Evolutionary conservation across 768 basidiomycete genomes (phyloP).

Genomic region (Lenzites betulinus): DNA sequence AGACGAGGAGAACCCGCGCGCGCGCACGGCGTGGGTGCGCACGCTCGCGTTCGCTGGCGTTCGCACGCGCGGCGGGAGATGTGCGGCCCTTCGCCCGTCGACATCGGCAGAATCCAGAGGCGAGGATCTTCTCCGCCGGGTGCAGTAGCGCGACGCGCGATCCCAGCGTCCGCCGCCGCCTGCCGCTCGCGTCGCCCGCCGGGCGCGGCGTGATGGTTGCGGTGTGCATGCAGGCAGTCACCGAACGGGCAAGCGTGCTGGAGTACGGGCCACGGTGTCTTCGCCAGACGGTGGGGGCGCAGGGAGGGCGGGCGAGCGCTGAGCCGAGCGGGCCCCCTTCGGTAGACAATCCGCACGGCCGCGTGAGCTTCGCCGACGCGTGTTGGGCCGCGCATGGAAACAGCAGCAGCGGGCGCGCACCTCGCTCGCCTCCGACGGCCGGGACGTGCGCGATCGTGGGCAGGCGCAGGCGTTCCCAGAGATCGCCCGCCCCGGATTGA

Average conservation of each 20-base stretch:
- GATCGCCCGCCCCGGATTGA: slow-evolving; percentile 1
- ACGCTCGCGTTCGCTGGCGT: not conserved
- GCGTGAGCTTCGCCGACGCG: not conserved
- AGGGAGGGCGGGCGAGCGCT: not conserved
- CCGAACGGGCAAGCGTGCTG: no score
- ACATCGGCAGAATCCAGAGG: slow-evolving; percentile 11
- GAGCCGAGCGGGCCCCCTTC: not conserved
- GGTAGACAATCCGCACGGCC: not conserved
- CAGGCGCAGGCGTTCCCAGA: not conserved
- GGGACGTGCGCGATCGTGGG: not conserved
- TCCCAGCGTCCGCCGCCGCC: no score
- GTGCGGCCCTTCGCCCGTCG: slow-evolving; percentile 5
- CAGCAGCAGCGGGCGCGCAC: not conserved
- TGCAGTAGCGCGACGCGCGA: not conserved
- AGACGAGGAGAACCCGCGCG: slow-evolving; percentile 9
- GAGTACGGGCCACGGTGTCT: not conserved
- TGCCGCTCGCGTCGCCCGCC: not conserved
- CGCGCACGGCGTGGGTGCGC: not conserved
- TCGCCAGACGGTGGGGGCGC: not conserved
- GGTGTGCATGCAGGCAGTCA: no score
- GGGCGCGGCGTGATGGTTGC: no score
- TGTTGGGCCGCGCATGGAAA: not conserved
- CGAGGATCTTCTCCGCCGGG: not conserved
- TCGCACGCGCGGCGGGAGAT: not conserved
- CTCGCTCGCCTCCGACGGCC: slow-evolving; percentile 1